Base-by-base conservation (phyloP, 768 basidiomycete species). In the Mycena haematopus region DNA sequence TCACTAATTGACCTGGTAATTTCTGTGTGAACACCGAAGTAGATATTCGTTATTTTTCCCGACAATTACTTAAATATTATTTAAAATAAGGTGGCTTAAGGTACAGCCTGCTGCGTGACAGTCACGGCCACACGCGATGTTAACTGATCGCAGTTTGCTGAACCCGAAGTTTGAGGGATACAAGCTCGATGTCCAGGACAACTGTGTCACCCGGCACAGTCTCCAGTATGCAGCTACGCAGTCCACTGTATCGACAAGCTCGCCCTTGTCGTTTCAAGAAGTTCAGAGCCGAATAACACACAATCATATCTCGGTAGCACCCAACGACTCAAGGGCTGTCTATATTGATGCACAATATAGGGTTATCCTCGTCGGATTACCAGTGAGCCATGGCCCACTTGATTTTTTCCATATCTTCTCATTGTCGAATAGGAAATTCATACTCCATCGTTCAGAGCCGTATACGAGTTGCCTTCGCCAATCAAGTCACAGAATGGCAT, bases 141-240 rank as follows among this genome's bases (percentile, higher is more conserved):
- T 67, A 52, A 60, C 80, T 11, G 76, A 82, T 7, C 83, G 84
- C 44, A 70, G 79, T 31, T 80, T 94, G 17, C 74, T 91, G 25
- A 94, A 95, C 68, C 86, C 91, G 1, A 90, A 89, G 67, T 95
- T 95, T 60, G 93, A 95, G 66, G 91, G 90, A 2, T 95, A 95
- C 73, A 91, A 84, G 66, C 80, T 95, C 27, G 81, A 87, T 63
- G 76, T 85, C 3, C 77, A 88, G 66, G 84, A 87, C n/a, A 76
- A 83, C 9, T 76, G 77, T 10, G 80, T 90, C 6, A 74, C 75
- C 21, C 80, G 84, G 25, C 83, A 82, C 71, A 72, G 73, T 10
- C 82, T 93, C 62, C 71, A 83, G 68, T 71, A 83, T 78, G 67
- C 84, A 79, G 79, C 84, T 0, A 83, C 84, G 8, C 89, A 90